phyloP scores from a whole-genome alignment of 2,329 filamentous ascomycete genomes.

The Cladosporium sp. region DNA sequence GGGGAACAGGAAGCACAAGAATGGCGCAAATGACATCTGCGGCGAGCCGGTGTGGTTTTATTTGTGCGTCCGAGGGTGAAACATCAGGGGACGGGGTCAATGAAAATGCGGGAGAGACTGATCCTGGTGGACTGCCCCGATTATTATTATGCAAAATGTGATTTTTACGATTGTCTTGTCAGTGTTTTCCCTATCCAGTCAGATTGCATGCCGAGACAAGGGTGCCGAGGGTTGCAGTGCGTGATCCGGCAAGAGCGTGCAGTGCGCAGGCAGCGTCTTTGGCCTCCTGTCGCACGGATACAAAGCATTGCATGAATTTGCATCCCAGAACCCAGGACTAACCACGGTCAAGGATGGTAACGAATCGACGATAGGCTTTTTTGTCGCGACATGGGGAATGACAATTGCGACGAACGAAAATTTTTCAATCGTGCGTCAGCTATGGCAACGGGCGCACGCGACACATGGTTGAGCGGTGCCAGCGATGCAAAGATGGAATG shows the following conservation, averaged over 20 bases:
- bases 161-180: background rate
- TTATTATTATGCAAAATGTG: no score
- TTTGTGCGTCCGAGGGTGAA: conserved; percentile 9
- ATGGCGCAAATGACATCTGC: conserved; percentile 8
- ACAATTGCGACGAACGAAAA: background rate
- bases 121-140: no score
- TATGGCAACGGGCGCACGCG: conserved; percentile 10
- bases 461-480: conserved; percentile 6
- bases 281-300: conserved; percentile 9
- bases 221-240: background rate
- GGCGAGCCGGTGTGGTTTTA: conserved; percentile 12
- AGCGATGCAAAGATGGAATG: conserved; percentile 1
- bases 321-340: background rate
- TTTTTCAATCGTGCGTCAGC: background rate
- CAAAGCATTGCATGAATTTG: conserved; percentile 9
- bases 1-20: background rate
- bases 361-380: background rate
- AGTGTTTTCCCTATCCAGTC: background rate
- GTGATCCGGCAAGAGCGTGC: background rate
- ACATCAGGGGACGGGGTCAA: background rate
- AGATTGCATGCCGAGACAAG: background rate
- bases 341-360: conserved; percentile 1
- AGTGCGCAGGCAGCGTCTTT: background rate
- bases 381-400: background rate
- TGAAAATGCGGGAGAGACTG: background rate